Base-by-base conservation (phyloP, 2,329 filamentous ascomycete species). In the Metarhizium brunneum region DNA sequence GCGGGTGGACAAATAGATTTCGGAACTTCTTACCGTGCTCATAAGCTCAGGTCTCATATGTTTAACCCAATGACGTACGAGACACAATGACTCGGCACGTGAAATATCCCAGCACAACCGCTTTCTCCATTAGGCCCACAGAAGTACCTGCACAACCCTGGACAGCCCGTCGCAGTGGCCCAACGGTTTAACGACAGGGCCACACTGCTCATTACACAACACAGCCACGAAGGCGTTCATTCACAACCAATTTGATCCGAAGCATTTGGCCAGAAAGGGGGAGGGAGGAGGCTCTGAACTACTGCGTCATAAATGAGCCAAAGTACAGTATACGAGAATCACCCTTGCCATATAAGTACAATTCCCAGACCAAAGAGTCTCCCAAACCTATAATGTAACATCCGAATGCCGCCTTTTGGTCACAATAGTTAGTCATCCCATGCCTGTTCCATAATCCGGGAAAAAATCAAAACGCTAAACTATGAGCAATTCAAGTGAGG, bases 361-460 rank as follows among this genome's bases (percentile, higher is more conserved):
- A 47, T 11, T n/a, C 48, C 47, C 11, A 18, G 30, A 50, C 40
- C 53, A 40, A 30, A 5, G n/a, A 11, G 38, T 16, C 40, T 47
- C 35, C 18, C 18, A 14, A 50, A 35, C 32, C 32, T 36, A 50
- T 49, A 50, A 14, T 43, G 35, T 60, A 64, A 60, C 57, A 64
- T 61, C 62, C 64, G 59, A 48, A 66, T 59, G 60, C 62, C 66
- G 58, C 68, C 63, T 66, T 64, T 68, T 59, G 54, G 54, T 62
- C 65, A 62, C 63, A 64, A 59, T 62, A 59, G 60, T 65, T 58
- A 63, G 60, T 64, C 65, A 58, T 67, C 66, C 66, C 65, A 53
- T 53, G 50, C 50, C 53, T 35, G 47, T 29, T 62, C 56, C 47
- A 60, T 55, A 58, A 61, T 62, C 59, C 63, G 60, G 58, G 57